Base-by-base conservation (phyloP, 257 asterid species). In the Eustoma russellianum region DNA sequence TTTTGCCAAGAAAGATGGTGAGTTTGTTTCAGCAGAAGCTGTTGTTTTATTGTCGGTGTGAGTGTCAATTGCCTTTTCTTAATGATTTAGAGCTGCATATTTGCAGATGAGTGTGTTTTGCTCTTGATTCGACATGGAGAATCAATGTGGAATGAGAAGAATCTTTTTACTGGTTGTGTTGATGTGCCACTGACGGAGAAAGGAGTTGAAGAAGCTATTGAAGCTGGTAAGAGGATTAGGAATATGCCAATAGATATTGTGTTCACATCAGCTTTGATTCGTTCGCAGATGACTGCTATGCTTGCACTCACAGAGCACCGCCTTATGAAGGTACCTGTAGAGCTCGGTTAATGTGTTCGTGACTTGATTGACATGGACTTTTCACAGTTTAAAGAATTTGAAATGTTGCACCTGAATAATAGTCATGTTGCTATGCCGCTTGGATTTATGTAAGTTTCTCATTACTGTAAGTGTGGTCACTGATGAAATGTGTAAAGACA, bases 61-160 rank as follows among this genome's bases (percentile, higher is more conserved):
- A 38, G 12, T 38, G 43, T 38, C 12, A 38, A 38, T 38, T 11
- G 9, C 12, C 43, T 38, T 38, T 38, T 11, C 12, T 38, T 11
- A 38, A 38, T 38, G 43, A 38, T 38, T 24, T 11, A 38, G 43
- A 38, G 43, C 28, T 56, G 15, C 17, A 19, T 65, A 47, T 55
- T 33, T 56, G 44, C 69, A 88, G 92, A 79, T 51, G 94, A 88
- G 62, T 83, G 92, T 55, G 52, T 75, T 56, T 76, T 88, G 75
- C 83, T 88, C 49, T 72, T 88, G 75, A 65, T 88, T 70, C 64
- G 97, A 43, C 97, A 88, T 53, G 97, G 97, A 52, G 94, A 88
- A 63, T 88, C 97, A n/a, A 80, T 81, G 95, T 88, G 97, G 97
- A 88, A 88, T 5, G 97, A 85, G 76, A 88, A 88, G 76, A 85